phyloP scores from a whole-genome alignment of 257 asterid genomes.

The Henckelia pumila region DNA sequence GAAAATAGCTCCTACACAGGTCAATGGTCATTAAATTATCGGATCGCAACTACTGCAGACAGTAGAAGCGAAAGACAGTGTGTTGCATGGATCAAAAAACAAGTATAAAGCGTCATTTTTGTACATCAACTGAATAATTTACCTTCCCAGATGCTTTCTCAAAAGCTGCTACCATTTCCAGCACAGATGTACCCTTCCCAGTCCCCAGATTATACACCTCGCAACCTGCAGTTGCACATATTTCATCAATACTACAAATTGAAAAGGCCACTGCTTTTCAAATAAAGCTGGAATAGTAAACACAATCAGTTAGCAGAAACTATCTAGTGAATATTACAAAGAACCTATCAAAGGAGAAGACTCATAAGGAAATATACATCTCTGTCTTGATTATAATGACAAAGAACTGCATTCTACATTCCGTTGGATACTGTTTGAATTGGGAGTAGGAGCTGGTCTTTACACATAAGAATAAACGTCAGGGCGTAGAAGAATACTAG shows the following conservation, averaged over 20 bases:
- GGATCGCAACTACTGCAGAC: not conserved
- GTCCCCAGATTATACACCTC: constrained; percentile 57
- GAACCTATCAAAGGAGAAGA: not conserved
- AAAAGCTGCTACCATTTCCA: constrained; percentile 59
- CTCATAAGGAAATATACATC: not conserved
- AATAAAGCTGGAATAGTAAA: not conserved
- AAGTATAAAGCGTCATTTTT: not conserved
- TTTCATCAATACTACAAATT: not conserved
- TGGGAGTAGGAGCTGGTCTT: not conserved
- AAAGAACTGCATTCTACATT: not conserved
- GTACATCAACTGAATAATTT: not conserved
- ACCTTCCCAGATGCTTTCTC: constrained; percentile 62
- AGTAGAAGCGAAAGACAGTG: not conserved
- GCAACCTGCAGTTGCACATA: constrained; percentile 31
- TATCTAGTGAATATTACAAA: not conserved
- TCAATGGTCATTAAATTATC: too few relatives aligned
- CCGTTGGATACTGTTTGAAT: not conserved
- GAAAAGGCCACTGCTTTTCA: not conserved
- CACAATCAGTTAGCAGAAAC: not conserved
- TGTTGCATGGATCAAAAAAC: not conserved
- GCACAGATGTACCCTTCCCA: constrained; percentile 56
- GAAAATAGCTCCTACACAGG: not conserved
- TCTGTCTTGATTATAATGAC: not conserved
- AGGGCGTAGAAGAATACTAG: not conserved
- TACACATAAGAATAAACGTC: not conserved